Conservation (phyloP, 2,329 filamentous ascomycete genomes). For the Beauveria asiatica region DNA sequence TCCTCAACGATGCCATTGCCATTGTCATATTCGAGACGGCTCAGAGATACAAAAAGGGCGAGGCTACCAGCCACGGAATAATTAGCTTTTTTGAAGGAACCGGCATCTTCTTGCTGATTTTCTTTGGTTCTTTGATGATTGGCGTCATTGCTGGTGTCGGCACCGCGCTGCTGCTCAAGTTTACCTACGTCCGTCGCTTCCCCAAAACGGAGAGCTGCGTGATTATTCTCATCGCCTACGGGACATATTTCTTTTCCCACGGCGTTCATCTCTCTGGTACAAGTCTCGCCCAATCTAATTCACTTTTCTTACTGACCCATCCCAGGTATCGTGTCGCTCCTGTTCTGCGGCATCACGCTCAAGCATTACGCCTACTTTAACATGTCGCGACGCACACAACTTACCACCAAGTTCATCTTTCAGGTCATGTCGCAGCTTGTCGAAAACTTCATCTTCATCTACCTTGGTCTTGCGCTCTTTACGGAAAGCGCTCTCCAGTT, state of each 20-base stretch:
- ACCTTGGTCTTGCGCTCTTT: slow-evolving; percentile 88
- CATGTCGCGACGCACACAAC: slow-evolving; percentile 94
- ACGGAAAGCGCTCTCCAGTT: slow-evolving; percentile 83
- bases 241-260: slow-evolving; percentile 96
- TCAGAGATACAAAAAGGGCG: slow-evolving; percentile 77
- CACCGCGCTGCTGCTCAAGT: slow-evolving; percentile 84
- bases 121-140: slow-evolving; percentile 88
- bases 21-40: slow-evolving; percentile 98
- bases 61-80: slow-evolving; percentile 62
- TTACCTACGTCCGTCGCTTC: slow-evolving; percentile 84
- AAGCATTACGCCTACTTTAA: slow-evolving; percentile 99
- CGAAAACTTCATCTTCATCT: slow-evolving; percentile 99
- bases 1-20: slow-evolving; percentile 94
- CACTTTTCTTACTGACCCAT: neutral
- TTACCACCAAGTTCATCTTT: slow-evolving; percentile 97
- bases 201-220: slow-evolving; percentile 96
- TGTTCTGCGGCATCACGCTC: slow-evolving; percentile 96
- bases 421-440: slow-evolving; percentile 89
- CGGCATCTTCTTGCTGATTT: slow-evolving; percentile 89
- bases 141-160: slow-evolving; percentile 79
- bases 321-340: slow-evolving; percentile 82
- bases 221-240: slow-evolving; percentile 88
- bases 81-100: slow-evolving; percentile 84
- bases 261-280: slow-evolving; percentile 90
- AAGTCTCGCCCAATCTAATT: slow-evolving; percentile 18